Base-by-base conservation (phyloP, 306 rosid genomes). In the Coriaria nepalensis region DNA sequence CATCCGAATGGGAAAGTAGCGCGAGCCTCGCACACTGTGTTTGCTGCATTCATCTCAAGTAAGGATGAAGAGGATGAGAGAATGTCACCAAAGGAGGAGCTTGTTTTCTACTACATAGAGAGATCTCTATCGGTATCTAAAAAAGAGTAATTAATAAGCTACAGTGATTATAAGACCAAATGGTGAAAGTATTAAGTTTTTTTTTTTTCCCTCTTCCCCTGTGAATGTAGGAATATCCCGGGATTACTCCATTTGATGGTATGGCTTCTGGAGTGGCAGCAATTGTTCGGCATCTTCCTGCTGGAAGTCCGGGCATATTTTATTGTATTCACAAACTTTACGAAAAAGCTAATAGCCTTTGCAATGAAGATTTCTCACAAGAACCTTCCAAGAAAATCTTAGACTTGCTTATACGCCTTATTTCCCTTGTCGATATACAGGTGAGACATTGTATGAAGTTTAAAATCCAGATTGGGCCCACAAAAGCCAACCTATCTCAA, bases 211-310 rank as follows among this genome's bases (percentile, higher is more conserved):
- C n/a, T n/a, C n/a, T n/a, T n/a, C n/a, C n/a, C n/a, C 51, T 62
- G 40, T 69, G 63, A 67, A 48, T 74, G 46, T 55, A 88, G 97
- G 84, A 78, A 53, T 88, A 78, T 70, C 97, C 97, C 7, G 74
- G 69, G 64, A 68, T 73, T 59, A 88, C 97, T 57, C 97, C 95
- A 33, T 83, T 84, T 15, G 93, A 88, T 65, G 97, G 97, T 49
- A 68, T 88, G 82, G 95, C 95, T 76, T 76, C 95, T 59, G 95
- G 95, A 55, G 82, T 88, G 63, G 73, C 75, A 49, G 84, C 86
- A 43, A 56, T 84, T 68, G 77, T 77, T 43, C 82, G 81, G 37
- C 70, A 81, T 73, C 83, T 88, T 68, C 97, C 93, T 53, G 95
- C 95, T 32, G 93, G 97, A 64, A 84, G 95, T 64, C 93, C 97